Percentiles rank a stretch among this genome's conserved stretches.
These are phyloP conservation scores for Coemansia aciculifera DNA, from an alignment of 192 early-diverging fungal species.

Conservation along the genomic window DNA sequence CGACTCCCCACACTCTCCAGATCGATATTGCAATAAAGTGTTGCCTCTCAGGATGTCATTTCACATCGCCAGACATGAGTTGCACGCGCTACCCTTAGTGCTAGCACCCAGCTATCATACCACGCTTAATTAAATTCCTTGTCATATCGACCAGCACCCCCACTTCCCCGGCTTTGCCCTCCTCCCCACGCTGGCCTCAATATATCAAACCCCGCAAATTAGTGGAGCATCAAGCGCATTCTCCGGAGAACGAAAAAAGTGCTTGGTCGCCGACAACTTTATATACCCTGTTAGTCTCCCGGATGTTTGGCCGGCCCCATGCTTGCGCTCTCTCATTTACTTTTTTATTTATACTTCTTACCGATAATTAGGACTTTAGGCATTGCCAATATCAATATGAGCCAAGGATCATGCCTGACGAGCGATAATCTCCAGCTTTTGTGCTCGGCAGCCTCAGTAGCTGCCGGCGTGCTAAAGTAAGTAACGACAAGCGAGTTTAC, in stretches of 20 bases:
- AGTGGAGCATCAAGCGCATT: neutral
- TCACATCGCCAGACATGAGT: neutral
- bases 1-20: neutral
- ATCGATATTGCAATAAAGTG: neutral
- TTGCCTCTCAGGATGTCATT: neutral
- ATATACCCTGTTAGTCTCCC: neutral
- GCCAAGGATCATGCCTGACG: neutral
- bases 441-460: constrained; percentile 45
- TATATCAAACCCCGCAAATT: neutral
- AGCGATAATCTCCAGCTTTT: constrained; percentile 49
- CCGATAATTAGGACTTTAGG: neutral
- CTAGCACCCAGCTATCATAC: neutral
- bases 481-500: neutral
- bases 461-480: constrained; percentile 11
- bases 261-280: neutral
- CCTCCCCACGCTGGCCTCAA: constrained; percentile 3
- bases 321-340: constrained; percentile 1
- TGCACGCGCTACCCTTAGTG: neutral
- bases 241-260: neutral
- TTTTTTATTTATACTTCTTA: neutral
- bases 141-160: neutral
- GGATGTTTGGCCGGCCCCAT: constrained; percentile 1
- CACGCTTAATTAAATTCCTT: neutral
- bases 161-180: neutral
- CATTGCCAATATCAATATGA: constrained; percentile 13